These are phyloP conservation scores for Copromyces sp. DNA, from an alignment of 495 filamentous ascomycete species.

Conservation along the genomic window DNA sequence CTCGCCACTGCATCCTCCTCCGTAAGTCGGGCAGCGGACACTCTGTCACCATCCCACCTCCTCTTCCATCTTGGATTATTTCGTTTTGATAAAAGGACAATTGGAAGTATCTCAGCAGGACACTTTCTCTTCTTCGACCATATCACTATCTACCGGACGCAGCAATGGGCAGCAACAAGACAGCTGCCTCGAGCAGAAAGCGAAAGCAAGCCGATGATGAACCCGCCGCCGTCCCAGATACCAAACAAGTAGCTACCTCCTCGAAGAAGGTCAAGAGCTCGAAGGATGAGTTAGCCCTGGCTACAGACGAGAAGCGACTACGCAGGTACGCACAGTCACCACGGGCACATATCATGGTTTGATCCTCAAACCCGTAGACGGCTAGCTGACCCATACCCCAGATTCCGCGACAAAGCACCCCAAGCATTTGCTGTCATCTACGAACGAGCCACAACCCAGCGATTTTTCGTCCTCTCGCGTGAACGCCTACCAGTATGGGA, in stretches of 20 bases:
- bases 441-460: conserved; percentile 30
- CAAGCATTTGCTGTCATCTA: conserved; percentile 26
- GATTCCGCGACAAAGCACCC: conserved; percentile 27
- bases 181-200: conserved; percentile 4
- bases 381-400: background rate
- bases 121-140: background rate
- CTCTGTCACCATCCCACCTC: background rate
- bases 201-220: conserved; percentile 1
- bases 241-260: background rate
- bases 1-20: background rate
- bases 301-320: conserved; percentile 10
- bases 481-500: conserved; percentile 16
- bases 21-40: background rate
- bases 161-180: background rate
- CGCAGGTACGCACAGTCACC: conserved; percentile 5
- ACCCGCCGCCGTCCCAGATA: background rate
- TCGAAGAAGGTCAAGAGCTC: conserved; percentile 1
- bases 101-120: background rate
- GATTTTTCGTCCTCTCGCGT: conserved; percentile 33
- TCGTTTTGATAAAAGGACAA: background rate
- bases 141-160: background rate
- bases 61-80: background rate
- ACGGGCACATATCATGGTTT: background rate
- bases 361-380: background rate
- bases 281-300: background rate